Evolutionary conservation across 441 rosid genomes (phyloP).

Genomic region (Breynia disticha): DNA sequence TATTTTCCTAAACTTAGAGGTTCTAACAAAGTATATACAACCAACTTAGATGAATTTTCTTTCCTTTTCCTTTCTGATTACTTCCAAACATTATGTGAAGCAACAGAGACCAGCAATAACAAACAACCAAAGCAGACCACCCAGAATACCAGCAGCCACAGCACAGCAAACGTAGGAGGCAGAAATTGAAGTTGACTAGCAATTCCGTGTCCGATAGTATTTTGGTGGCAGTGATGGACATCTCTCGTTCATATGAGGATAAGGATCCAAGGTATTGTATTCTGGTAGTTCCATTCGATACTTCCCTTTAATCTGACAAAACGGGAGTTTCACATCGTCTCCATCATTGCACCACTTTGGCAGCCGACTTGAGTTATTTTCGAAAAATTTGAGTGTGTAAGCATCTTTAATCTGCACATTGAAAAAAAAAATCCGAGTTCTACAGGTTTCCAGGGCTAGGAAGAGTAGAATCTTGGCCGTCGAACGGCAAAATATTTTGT

Average conservation of each 20-base stretch:
- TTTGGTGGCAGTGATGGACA: slow-evolving; percentile 94
- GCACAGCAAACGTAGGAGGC: neutral
- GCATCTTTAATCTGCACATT: slow-evolving; percentile 85
- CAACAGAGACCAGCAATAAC: neutral
- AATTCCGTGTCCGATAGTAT: slow-evolving; percentile 52
- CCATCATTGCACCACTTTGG: slow-evolving; percentile 93
- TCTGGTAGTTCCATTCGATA: slow-evolving; percentile 93
- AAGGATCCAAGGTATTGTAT: slow-evolving; percentile 73
- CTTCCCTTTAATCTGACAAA: slow-evolving; percentile 83
- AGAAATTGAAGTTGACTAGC: slow-evolving; percentile 29
- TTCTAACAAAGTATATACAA: neutral
- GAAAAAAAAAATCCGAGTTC: slow-evolving; percentile 4
- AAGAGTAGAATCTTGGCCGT: too few species aligned
- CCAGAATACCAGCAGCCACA: neutral
- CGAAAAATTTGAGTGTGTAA: slow-evolving; percentile 69
- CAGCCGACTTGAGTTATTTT: slow-evolving; percentile 64
- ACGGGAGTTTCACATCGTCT: slow-evolving; percentile 67
- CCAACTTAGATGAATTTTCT: neutral
- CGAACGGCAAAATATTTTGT: too few species aligned
- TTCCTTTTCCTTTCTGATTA: neutral
- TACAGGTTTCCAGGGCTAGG: too few species aligned
- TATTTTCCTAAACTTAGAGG: neutral
- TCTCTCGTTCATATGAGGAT: slow-evolving; percentile 86
- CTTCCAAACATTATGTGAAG: neutral
- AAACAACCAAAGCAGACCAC: neutral